These are phyloP conservation scores for Choanephora cucurbitarum DNA, from an alignment of 371 early-diverging fungal species.

Conservation along the genomic window DNA sequence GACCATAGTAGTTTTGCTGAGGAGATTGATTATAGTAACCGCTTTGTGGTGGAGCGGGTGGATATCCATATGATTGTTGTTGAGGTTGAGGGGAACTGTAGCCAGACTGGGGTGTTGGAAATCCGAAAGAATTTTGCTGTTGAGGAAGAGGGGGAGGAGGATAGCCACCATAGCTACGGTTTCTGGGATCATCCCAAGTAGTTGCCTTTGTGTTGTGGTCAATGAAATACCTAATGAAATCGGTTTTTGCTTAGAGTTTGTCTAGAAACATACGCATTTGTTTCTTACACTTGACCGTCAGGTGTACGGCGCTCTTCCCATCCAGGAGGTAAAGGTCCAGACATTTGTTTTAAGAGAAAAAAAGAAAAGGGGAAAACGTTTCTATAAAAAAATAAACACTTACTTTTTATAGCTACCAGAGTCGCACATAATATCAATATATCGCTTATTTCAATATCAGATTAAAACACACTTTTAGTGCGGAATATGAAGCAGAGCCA, in stretches of 20 bases:
- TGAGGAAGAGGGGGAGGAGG: constrained; percentile 16
- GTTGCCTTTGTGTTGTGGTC: constrained; percentile 58
- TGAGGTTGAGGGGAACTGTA: constrained; percentile 19
- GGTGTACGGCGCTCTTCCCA: constrained; percentile 53
- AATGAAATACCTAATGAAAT: constrained; percentile 53
- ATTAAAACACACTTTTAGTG: too few relatives aligned
- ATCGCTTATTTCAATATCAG: too few relatives aligned
- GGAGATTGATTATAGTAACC: constrained; percentile 4
- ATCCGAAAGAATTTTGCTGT: constrained; percentile 8
- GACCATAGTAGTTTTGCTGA: constrained; percentile 5
- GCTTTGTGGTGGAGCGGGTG: constrained; percentile 5
- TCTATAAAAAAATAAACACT: too few relatives aligned
- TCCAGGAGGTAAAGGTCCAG: constrained; percentile 47
- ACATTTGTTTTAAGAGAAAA: constrained; percentile 26
- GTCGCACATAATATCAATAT: too few relatives aligned
- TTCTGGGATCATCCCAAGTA: constrained; percentile 65
- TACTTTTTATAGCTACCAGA: too few relatives aligned
- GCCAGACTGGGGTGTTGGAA: constrained; percentile 8
- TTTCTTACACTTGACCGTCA: constrained; percentile 43
- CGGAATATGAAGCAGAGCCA: too few relatives aligned
- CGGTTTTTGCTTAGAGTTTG: too few relatives aligned
- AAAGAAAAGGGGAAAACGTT: neutral
- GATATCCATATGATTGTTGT: constrained; percentile 13
- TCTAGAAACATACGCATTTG: neutral
- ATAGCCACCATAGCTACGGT: constrained; percentile 6